Base-by-base conservation (phyloP, 2,329 filamentous ascomycete genomes). In the Westerdykella aurantiaca region DNA sequence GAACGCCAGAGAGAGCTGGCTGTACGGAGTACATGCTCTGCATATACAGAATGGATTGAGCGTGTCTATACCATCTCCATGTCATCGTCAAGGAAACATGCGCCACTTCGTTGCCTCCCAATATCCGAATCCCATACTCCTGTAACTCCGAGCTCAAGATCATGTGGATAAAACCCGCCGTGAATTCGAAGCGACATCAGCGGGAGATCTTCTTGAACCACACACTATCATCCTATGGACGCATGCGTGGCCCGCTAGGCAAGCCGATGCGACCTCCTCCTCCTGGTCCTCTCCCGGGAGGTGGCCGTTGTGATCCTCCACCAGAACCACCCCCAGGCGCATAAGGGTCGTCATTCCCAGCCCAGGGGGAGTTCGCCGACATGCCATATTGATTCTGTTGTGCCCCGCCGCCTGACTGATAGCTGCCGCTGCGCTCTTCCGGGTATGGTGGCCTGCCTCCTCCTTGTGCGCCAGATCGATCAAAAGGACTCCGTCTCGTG, bases 191-290 rank as follows among this genome's bases (percentile, higher is more conserved):
- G 18, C 18, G 9, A 9, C 7, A 29, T 29, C 25, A 29, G 10
- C 25, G 4, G 11, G 7, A 12, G 7, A 29, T 5, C 25, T 4
- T 29, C 25, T 29, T 29, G 10, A 29, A 29, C 18, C 25, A 29
- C 2, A 29, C 4, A 6, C 11, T 29, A 29, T 9, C 25, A 29
- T 9, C 18, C 25, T 31, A 29, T 14, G 22, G 44, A 34, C 62
- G 62, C 60, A 67, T 66, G 51, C 64, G 59, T 34, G 66, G 66
- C 45, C 66, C 66, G 51, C 58, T 68, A 34, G 66, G 66, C 42
- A 69, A 50, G 22, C 66, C 66, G 25, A 66, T 50, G 46, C 62
- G 63, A 37, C 58, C 41, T 39, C 63, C 61, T 31, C 60, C 61
- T 29, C 54, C 52, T 7, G 25, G 7, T 7, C 25, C 25, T 29